Percentiles rank a stretch among this genome's conserved stretches.
Evolutionary conservation across 139 green algal genomes (phyloP).

Genomic region (Chlorella vulgaris): DNA sequence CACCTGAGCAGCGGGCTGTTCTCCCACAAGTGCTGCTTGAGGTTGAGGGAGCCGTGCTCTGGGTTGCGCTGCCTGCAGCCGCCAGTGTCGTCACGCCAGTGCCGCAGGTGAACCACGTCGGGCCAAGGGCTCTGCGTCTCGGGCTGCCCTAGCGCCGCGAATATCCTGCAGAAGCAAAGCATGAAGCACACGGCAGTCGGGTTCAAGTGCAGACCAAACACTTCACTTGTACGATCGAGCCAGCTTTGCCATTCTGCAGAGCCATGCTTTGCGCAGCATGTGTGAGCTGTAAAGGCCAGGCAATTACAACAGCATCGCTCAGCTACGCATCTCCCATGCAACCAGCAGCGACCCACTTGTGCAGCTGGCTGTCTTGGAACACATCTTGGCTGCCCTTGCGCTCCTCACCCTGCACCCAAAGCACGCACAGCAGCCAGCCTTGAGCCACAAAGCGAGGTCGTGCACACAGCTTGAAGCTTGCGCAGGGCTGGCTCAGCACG

Average conservation of each 20-base stretch:
- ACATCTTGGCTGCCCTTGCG: slow-evolving; percentile 54
- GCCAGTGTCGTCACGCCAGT: slow-evolving; percentile 70
- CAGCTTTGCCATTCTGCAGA: too few relatives aligned
- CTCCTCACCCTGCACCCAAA: slow-evolving; percentile 53
- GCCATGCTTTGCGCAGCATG: too few relatives aligned
- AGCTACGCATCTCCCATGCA: too few relatives aligned
- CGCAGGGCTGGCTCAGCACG: too few relatives aligned
- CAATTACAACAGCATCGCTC: background rate
- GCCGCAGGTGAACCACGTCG: slow-evolving; percentile 53
- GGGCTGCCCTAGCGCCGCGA: slow-evolving; percentile 60
- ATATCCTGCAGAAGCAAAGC: slow-evolving; percentile 38
- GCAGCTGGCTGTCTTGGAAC: slow-evolving; percentile 64
- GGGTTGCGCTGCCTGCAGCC: slow-evolving; percentile 43
- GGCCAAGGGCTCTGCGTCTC: slow-evolving; percentile 50
- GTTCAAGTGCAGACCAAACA: background rate
- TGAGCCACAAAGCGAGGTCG: background rate
- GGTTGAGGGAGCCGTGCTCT: slow-evolving; percentile 26
- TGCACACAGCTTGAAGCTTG: background rate
- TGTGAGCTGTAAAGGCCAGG: too few relatives aligned
- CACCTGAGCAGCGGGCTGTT: slow-evolving; percentile 48
- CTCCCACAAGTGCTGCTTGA: slow-evolving; percentile 38
- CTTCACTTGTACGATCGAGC: background rate
- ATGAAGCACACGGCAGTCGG: background rate
- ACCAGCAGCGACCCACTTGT: too few relatives aligned
- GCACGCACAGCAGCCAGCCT: too few relatives aligned